Evolutionary conservation across 257 asterid species (phyloP).

Genomic region (Fraxinus americana): DNA sequence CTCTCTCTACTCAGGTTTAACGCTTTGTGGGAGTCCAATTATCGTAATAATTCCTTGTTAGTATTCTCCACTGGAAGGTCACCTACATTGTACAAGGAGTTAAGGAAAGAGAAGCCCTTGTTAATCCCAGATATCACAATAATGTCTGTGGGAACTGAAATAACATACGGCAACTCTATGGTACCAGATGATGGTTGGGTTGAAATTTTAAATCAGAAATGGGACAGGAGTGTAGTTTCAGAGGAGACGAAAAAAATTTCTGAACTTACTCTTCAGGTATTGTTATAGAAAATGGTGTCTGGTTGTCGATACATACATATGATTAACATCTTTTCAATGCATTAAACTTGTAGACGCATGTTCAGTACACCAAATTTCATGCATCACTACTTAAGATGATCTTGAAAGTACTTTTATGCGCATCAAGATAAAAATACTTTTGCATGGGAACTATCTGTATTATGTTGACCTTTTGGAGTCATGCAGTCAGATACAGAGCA

Average conservation of each 20-base stretch:
- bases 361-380: neutral
- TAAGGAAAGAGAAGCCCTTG: slow-evolving; percentile 98
- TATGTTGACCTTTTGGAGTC: slow-evolving; percentile 25
- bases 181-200: slow-evolving; percentile 95
- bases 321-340: slow-evolving; percentile 1
- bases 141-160: slow-evolving; percentile 98
- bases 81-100: slow-evolving; percentile 82
- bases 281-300: slow-evolving; percentile 20
- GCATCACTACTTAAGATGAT: neutral
- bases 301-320: neutral
- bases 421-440: neutral
- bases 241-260: slow-evolving; percentile 74
- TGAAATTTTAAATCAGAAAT: slow-evolving; percentile 72
- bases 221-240: slow-evolving; percentile 81
- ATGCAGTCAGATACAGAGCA: slow-evolving; percentile 98
- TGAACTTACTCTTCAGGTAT: slow-evolving; percentile 89
- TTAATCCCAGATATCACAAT: slow-evolving; percentile 93
- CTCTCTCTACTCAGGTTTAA: slow-evolving; percentile 87
- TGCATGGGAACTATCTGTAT: slow-evolving; percentile 21
- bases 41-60: slow-evolving; percentile 76
- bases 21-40: slow-evolving; percentile 91
- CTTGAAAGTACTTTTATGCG: neutral
- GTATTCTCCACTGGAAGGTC: slow-evolving; percentile 99
- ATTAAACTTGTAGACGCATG: slow-evolving; percentile 4
- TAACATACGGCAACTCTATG: slow-evolving; percentile 95